Evolutionary conservation across 129 eudicot genomes (phyloP), one percentile per base, ranked within the genome.

Genomic region (Flaveria sonorensis): DNA sequence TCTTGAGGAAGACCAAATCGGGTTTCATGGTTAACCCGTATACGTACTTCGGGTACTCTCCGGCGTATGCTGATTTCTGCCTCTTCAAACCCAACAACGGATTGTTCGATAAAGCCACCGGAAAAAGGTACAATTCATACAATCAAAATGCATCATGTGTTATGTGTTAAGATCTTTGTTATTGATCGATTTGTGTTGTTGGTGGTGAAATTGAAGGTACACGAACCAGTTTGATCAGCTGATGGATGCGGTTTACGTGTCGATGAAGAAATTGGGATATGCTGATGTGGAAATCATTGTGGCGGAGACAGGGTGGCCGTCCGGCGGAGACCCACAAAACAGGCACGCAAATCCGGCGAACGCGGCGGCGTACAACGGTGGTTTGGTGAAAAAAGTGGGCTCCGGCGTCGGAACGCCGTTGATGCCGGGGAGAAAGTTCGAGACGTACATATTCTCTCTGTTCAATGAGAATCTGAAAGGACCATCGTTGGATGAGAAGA

Each of bases 251-350:
- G 90, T 89, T 2, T 85, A 53, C 68, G 74, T 85, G 48, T 85
- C 92, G 13, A 94, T 94, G 99, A 88, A 77, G 84, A 86, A 57
- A 45, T 69, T 94, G 63, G 96, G 97, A 1, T 89, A 78, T 72
- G 77, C 75, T 0, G 89, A 91, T 57, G 97, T 94, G 32, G 96
- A 89, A 10, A 89, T 94, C 46, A 93, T 81, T 2, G 90, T 83
- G 30, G 99, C 93, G 16, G 99, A 94, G 82, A 91, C 97, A 0
- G 99, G 99, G 24, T 94, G 99, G 99, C 89, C 99, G 15, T 89
- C 93, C 13, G 52, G 72, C 1, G 97, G 90, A 1, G 99, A 89
- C 70, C 77, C 87, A 3, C 85, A 78, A 30, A 79, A 85, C 84
- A 82, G 79, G 0, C 88, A 85, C 57, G 86, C 85, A 12, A 91